Evolutionary conservation across 139 green algal species (phyloP), one percentile per base, ranked within the genome.

Genomic region (Coccomyxa sp.): DNA sequence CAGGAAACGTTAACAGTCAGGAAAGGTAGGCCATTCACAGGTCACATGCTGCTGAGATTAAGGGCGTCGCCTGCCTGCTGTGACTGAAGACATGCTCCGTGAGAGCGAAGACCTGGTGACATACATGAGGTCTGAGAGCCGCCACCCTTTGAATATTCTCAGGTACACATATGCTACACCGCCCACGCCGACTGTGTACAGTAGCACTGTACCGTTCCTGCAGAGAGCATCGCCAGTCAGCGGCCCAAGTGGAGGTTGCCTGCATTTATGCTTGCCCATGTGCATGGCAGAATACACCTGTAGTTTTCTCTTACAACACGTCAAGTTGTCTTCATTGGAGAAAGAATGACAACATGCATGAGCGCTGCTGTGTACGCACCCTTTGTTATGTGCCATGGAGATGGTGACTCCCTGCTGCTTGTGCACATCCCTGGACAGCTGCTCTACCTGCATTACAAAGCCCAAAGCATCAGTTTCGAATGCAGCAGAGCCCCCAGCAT

Each of bases 121-220:
- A 24, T 81, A 84, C 72, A 82, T 71, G 79, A 87, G 70, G 72
- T 83, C 81, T 18, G 44, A 58, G 27, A 87, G 73, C 18, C 39
- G 82, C 82, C 82, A 87, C 1, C 82, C 82, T 14, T 41, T 68
- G 24, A 77, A 78, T 7, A 84, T 40, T 27, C 76, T 38, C 55
- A 84, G 50, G 58, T 84, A 87, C 3, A 41, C 34, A 31, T 31
- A 31, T 34, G 9, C 33, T 31, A 34, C 33, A 2, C 34, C 70
- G 12, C 9, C 35, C 8, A 24, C 36, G 10, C 14, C 70, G 33
- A 41, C 33, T 10, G 24, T 44, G 36, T 74, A 74, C 33, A 44
- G 16, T 34, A 74, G 24, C 36, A 74, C 36, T 8, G 16, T 29
- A 6, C 70, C 36, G 35, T 34, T 44, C 70, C 70, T 74, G 68